These are phyloP conservation scores for Trichoderma sp. DNA, from an alignment of 2,329 filamentous ascomycete genomes.

Conservation along the genomic window DNA sequence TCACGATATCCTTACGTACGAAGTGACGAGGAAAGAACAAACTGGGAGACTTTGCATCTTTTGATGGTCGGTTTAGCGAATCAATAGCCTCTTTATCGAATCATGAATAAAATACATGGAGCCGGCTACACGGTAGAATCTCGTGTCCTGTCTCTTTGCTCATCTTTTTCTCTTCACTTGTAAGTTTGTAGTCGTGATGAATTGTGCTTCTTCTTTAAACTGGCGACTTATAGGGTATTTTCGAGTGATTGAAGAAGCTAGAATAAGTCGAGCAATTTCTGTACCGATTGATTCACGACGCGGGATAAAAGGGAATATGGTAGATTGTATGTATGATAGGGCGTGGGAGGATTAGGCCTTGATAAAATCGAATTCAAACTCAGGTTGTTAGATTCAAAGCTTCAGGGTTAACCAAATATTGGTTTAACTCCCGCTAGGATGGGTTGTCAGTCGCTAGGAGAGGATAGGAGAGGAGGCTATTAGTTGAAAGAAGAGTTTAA, in stretches of 20 bases:
- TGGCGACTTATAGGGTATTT: not conserved
- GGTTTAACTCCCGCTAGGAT: not conserved
- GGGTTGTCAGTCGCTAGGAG: not conserved
- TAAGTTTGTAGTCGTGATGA: not conserved
- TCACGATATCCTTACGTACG: slow-evolving; percentile 68
- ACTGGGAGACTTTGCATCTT: slow-evolving; percentile 39
- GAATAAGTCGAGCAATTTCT: not conserved
- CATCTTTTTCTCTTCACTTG: not conserved
- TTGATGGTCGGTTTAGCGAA: slow-evolving; percentile 23
- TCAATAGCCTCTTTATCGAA: not conserved
- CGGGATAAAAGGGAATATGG: not conserved
- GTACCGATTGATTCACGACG: not conserved
- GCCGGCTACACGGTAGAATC: not conserved
- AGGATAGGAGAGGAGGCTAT: not conserved
- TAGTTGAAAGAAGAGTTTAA: not conserved
- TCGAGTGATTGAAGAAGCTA: not conserved
- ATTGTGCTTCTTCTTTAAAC: not conserved
- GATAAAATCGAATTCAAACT: not conserved
- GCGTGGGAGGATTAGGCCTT: too few species aligned
- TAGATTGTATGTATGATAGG: not conserved
- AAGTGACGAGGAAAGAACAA: slow-evolving; percentile 50
- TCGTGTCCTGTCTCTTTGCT: not conserved
- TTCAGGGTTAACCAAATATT: not conserved
- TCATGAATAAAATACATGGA: not conserved
- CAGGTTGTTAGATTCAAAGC: not conserved